Base-by-base conservation (phyloP, 2,329 filamentous ascomycete genomes). In the Huntiella omanensis region DNA sequence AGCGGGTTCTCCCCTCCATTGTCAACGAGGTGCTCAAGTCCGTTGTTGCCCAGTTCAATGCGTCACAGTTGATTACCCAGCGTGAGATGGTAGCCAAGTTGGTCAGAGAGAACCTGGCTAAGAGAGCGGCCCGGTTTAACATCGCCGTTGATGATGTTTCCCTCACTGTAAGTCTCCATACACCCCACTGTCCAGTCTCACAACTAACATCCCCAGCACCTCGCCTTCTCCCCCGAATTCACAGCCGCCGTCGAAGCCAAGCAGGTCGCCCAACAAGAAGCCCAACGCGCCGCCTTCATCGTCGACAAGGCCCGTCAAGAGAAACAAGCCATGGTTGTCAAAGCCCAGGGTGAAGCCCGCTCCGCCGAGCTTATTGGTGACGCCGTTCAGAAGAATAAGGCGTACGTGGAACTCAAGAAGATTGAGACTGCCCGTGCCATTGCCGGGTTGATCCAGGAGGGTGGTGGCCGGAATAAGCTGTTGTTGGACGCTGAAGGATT, bases 1-100 rank as follows among this genome's bases (percentile, higher is more conserved):
- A 98, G 75, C 74, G 91, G 51, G 86, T 98, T 37, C 71, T 98
- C 52, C 91, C 91, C 5, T 95, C 87, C 10, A 98, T 98, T 57
- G 91, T 96, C 52, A 98, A 98, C 59, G 91, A 98, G 69, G 91
- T 98, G 36, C 66, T 98, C 58, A 98, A 98, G 78, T 92, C 86
- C 58, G 91, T 98, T 19, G 91, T 98, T 39, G 91, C 91, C 22
- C 91, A 98, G 65, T 98, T 98, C 74, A 96, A 98, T 57, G 91
- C 91, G 54, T 91, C 82, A 58, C 91, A 98, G 68, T 70, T 98
- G 61, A 98, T 98, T 64, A 98, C 91, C 19, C 91, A 98, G 73
- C 81, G 91, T 76, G 91, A 98, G 69, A 95, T 85, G 62, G 91
- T 98, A 48, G 86, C 84, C 49, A 75, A 74, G 59, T 70, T 98